Conservation (phyloP, 805 yeast genomes). For the Blastobotrys americana region DNA sequence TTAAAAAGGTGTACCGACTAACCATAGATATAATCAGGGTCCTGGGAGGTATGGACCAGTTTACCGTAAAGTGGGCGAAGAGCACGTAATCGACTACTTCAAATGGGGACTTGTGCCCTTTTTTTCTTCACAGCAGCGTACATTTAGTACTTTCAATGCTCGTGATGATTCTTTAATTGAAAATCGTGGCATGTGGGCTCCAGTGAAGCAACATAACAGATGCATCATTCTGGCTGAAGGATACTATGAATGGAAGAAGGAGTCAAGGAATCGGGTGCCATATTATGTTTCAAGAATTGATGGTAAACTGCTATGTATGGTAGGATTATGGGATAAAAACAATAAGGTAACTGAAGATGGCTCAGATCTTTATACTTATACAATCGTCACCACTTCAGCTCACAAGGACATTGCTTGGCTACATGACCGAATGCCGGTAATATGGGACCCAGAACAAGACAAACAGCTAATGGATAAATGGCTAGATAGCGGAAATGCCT, state of each 20-base stretch:
- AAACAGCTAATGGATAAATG: slow-evolving; percentile 53
- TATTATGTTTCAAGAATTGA: slow-evolving; percentile 54
- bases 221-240: slow-evolving; percentile 79
- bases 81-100: slow-evolving; percentile 44
- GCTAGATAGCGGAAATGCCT: slow-evolving; percentile 37
- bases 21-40: slow-evolving; percentile 21
- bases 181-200: slow-evolving; percentile 51
- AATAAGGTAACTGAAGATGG: slow-evolving; percentile 19
- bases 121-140: slow-evolving; percentile 20
- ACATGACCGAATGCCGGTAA: slow-evolving; percentile 73
- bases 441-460: slow-evolving; percentile 47
- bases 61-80: slow-evolving; percentile 11
- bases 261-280: slow-evolving; percentile 45
- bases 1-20: neutral
- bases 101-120: slow-evolving; percentile 74
- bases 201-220: slow-evolving; percentile 41
- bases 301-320: slow-evolving; percentile 51
- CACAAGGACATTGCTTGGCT: slow-evolving; percentile 55
- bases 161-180: slow-evolving; percentile 51
- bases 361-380: slow-evolving; percentile 40
- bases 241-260: slow-evolving; percentile 75
- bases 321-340: slow-evolving; percentile 44
- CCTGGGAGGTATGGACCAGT: slow-evolving; percentile 22
- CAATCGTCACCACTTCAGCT: slow-evolving; percentile 72
- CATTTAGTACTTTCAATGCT: slow-evolving; percentile 52